These are phyloP conservation scores for Spongiforma sp. DNA, from an alignment of 1,284 basidiomycete species.

Conservation along the genomic window DNA sequence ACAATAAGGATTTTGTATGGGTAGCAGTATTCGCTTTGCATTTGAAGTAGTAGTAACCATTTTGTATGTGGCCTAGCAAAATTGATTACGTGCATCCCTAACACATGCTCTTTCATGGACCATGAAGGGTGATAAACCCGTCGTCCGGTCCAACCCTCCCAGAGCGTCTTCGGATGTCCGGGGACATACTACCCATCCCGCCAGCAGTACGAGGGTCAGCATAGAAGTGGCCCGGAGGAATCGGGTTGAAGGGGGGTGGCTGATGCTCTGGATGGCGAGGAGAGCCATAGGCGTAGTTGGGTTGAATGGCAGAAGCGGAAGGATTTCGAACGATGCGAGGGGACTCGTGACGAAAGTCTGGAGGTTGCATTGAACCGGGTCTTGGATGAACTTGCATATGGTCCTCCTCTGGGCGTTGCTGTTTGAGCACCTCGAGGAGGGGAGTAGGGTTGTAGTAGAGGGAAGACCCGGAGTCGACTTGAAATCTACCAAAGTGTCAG, in stretches of 20 bases:
- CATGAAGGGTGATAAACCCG: constrained; percentile 40
- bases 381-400: constrained; percentile 27
- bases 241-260: constrained; percentile 31
- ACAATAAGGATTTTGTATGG: too few relatives aligned
- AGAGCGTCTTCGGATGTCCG: constrained; percentile 42
- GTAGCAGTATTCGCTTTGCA: too few relatives aligned
- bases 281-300: constrained; percentile 39
- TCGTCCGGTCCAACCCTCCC: constrained; percentile 39
- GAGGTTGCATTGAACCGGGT: constrained; percentile 37
- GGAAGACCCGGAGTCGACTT: constrained; percentile 51
- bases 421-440: constrained; percentile 47
- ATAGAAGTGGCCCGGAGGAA: constrained; percentile 43
- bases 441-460: constrained; percentile 57
- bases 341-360: constrained; percentile 39
- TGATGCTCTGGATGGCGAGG: constrained; percentile 41
- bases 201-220: constrained; percentile 33
- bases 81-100: too few relatives aligned
- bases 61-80: too few relatives aligned
- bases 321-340: constrained; percentile 35
- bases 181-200: constrained; percentile 43
- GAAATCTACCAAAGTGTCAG: constrained; percentile 45
- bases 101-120: constrained; percentile 27
- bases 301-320: constrained; percentile 33
- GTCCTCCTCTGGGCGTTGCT: constrained; percentile 38
- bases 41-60: too few relatives aligned